Conservation (phyloP, 176 grass and related monocot species). For the Eremochloa ophiuroides region DNA sequence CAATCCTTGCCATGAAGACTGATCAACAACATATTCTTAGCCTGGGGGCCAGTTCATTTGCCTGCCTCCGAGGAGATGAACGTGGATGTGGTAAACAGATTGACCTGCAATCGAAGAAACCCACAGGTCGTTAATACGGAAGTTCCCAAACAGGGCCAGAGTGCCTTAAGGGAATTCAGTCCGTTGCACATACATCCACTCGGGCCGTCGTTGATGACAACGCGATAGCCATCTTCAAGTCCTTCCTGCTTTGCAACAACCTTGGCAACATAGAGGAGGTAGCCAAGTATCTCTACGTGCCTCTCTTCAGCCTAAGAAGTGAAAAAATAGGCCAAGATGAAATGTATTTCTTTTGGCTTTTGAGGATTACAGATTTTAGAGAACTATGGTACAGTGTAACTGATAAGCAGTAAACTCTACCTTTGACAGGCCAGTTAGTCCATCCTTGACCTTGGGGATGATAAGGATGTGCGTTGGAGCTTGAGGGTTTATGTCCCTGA, state of each 20-base stretch:
- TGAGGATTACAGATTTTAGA: background rate
- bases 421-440: conserved; percentile 83
- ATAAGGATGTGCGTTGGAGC: conserved; percentile 69
- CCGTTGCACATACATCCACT: conserved; percentile 57
- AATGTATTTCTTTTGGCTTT: background rate
- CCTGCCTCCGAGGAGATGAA: conserved; percentile 85
- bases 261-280: conserved; percentile 75
- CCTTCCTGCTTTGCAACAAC: conserved; percentile 92
- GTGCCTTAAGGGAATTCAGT: background rate
- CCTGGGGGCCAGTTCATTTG: conserved; percentile 93
- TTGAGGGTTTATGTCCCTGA: conserved; percentile 91
- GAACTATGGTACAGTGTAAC: background rate
- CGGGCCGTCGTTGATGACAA: conserved; percentile 91
- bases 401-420: conserved; percentile 25
- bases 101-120: conserved; percentile 54
- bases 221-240: conserved; percentile 75
- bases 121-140: background rate
- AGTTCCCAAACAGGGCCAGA: background rate
- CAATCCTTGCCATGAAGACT: conserved; percentile 8
- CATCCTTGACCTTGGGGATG: conserved; percentile 92
- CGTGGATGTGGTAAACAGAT: conserved; percentile 89
- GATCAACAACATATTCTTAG: conserved; percentile 27
- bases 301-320: conserved; percentile 84
- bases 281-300: conserved; percentile 79
- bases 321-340: background rate